Evolutionary conservation across 73 alveolate species (phyloP).

Genomic region (Symbiodinium pilosum): DNA sequence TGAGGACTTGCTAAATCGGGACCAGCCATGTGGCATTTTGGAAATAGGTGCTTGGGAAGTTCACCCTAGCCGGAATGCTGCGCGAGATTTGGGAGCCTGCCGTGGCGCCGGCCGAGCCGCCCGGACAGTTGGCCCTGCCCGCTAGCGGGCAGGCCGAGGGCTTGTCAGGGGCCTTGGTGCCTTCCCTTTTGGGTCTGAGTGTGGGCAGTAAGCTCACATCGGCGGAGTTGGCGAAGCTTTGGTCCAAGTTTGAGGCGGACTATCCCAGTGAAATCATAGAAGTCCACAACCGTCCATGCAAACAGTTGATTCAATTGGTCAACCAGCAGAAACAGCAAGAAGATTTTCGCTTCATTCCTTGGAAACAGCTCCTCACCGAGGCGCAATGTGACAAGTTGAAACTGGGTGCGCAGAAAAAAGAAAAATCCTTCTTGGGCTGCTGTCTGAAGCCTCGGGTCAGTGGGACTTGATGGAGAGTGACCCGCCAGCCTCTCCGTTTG

Average conservation of each 20-base stretch:
- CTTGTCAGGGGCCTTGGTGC: neutral
- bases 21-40: neutral
- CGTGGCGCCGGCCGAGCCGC: neutral
- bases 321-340: neutral
- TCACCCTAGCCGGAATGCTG: neutral
- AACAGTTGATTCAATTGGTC: slow-evolving; percentile 19
- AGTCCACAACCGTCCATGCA: slow-evolving; percentile 34
- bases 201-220: neutral
- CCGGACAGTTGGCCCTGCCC: neutral
- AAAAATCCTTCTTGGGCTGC: slow-evolving; percentile 4
- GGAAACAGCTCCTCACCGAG: neutral
- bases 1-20: neutral
- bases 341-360: slow-evolving; percentile 45
- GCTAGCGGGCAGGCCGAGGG: neutral
- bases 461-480: neutral
- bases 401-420: neutral
- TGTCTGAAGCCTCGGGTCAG: slow-evolving; percentile 12
- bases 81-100: neutral
- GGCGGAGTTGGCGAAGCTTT: neutral
- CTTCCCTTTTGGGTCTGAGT: neutral
- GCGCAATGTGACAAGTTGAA: neutral
- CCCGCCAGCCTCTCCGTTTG: neutral
- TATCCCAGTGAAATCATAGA: neutral
- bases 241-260: neutral
- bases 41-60: neutral